Evolutionary conservation across 78 protist genomes (phyloP), one percentile per base, ranked within the genome.

Genomic region (Dictyostelium brefeldianum): DNA sequence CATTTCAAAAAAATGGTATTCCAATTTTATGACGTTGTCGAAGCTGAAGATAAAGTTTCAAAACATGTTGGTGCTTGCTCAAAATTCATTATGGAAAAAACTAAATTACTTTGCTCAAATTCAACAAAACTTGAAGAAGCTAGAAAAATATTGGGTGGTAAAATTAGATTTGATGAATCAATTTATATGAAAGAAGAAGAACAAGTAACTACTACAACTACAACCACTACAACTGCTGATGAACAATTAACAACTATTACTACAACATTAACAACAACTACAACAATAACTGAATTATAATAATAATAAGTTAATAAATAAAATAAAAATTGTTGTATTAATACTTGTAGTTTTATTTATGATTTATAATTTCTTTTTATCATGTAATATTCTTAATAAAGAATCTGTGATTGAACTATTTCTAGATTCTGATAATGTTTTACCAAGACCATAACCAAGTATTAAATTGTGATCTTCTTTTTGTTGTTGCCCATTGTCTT

Each of bases 401-500:
- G 92, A 31, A 65, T 87, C 92, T 11, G 59, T 77, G 4, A 75
- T 22, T 29, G 92, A 56, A 22, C 77, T 56, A 7, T 17, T 5
- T 65, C 20, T 74, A 20, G 84, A 57, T 64, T 77, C 41, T 31
- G 48, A 5, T 12, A 65, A 46, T 20, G 82, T 54, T 46, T 22
- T 54, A 25, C 74, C 83, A 6, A 65, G 14, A n/a, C 92, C 92
- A 87, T 87, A 87, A 27, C 92, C 92, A 77, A 87, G 59, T 17
- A 87, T 77, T 36, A 36, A 36, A 36, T 36, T 36, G 2, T 36
- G 43, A 36, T 36, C 43, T 3, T 36, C 43, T 71, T n/a, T 71
- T 17, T 15, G 29, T 10, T 27, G 17, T 20, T 64, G 17, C 5
- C 10, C 12, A 64, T 64, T 64, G 22, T 27, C 25, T 3, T 22